Base-by-base conservation (phyloP, 139 green algal species). In the Spirogloea muscicola region DNA sequence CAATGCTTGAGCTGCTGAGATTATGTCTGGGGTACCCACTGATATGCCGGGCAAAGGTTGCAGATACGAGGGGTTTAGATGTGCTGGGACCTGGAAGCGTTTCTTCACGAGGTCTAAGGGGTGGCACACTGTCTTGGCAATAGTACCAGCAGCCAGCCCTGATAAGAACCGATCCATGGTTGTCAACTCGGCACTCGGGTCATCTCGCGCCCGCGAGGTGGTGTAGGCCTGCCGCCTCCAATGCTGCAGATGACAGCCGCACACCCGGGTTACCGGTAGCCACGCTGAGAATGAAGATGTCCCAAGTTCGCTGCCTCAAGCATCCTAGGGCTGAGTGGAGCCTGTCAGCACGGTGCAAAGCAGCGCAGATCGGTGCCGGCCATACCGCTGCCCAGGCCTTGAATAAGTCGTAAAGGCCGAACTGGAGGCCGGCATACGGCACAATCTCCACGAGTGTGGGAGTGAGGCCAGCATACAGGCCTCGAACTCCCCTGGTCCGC, bases 41-140 rank as follows among this genome's bases (percentile, higher is more conserved):
- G n/a, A n/a, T n/a, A n/a, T n/a, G n/a, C n/a, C n/a, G n/a, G n/a
- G n/a, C n/a, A n/a, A n/a, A n/a, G n/a, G n/a, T n/a, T n/a, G n/a
- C n/a, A n/a, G n/a, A n/a, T n/a, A 70, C 31, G 9, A 70, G 9
- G 16, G 18, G 16, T 51, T 62, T 18, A n/a, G 16, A 16, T 65
- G 18, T 65, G 57, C 16, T 65, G 3, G 86, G 36, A 96, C 88
- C 81, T 98, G 94, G 76, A 93, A 97, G 7, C 94, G 72, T 84
- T 98, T 98, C 83, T 98, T 98, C 37, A 89, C 88, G n/a, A 98
- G 93, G 70, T 98, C 94, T 63, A 98, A 78, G 1, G 93, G 93
- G 77, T 97, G 91, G 0, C 87, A 93, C 6, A 59, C 87, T 44
- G 95, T 66, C 78, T 98, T 98, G 63, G 92, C 89, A 2, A 91